These are phyloP conservation scores for Heritiera fomes DNA, from an alignment of 345 rosid genomes.

Conservation along the genomic window DNA sequence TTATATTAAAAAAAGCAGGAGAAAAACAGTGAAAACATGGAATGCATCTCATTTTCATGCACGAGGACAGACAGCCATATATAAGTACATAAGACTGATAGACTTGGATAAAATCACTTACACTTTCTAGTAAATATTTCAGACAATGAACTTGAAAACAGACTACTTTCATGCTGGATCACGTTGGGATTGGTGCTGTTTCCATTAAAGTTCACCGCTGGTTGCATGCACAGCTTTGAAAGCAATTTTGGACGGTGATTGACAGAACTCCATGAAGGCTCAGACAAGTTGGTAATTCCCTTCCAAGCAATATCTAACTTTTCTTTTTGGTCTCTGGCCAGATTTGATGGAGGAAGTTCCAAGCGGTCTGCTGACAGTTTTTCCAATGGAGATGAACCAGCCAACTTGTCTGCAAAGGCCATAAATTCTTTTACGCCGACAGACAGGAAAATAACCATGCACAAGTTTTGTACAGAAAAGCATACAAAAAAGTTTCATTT, in stretches of 20 bases:
- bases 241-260: conserved; percentile 43
- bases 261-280: conserved; percentile 43
- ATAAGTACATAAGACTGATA: conserved; percentile 2
- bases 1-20: not conserved
- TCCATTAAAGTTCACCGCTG: conserved; percentile 35
- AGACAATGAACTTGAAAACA: conserved; percentile 90
- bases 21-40: not conserved
- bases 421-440: not conserved
- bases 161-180: conserved; percentile 73
- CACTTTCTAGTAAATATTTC: conserved; percentile 71
- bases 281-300: conserved; percentile 40
- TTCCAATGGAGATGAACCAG: conserved; percentile 41
- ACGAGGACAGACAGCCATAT: not conserved
- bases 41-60: not conserved
- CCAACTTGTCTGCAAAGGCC: conserved; percentile 27
- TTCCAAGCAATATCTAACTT: conserved; percentile 35
- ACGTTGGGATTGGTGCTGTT: conserved; percentile 39
- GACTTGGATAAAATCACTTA: conserved; percentile 37
- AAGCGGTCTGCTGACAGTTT: conserved; percentile 23
- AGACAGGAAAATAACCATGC: not conserved
- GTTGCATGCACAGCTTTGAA: conserved; percentile 42
- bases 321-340: conserved; percentile 31
- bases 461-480: not conserved
- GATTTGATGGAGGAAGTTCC: conserved; percentile 32
- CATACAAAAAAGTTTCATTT: not conserved